Evolutionary conservation across 2,329 filamentous ascomycete genomes (phyloP), one percentile per base, ranked within the genome.

Genomic region (Pseudogymnoascus sp.): DNA sequence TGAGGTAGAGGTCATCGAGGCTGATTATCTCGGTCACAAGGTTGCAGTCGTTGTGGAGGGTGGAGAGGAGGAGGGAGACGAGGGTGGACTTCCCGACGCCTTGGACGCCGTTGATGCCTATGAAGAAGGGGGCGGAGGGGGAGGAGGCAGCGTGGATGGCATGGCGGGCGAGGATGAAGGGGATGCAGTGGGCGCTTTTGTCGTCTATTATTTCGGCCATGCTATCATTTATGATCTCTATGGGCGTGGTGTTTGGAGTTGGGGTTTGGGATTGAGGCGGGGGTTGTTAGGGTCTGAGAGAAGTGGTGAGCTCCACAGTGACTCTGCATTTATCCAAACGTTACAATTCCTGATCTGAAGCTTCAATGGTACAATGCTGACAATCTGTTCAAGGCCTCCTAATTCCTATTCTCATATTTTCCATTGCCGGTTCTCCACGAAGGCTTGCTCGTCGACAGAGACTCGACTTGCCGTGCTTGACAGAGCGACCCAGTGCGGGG

Each of bases 71-170:
- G 4, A 83, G 81, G 38, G 81, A 81, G 38, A 93, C 92, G 70
- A 96, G 83, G 11, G 93, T 96, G 3, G 93, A 96, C 79, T 97
- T 97, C 69, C 93, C 93, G 38, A 90, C 89, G 65, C 93, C 93
- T 77, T 97, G 93, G 28, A 96, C 86, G 65, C 93, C 93, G 70
- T 96, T 96, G 70, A 97, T 83, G 56, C 92, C 93, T 66, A 97
- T 82, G 73, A 96, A 85, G 75, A 96, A 90, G 28, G 92, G 91
- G 61, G 78, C 72, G 21, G 68, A 62, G 62, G 70, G 64, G 72
- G 66, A 40, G 71, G 72, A 40, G 70, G 68, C 63, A 65, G 77
- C 78, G 72, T 88, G 83, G 37, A 74, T 67, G 64, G 79, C 73
- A 63, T 91, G 78, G 53, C 81, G 83, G 40, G 83, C 77, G 37